phyloP scores from a whole-genome alignment of 495 filamentous ascomycete species.

The Neurospora terricola region DNA sequence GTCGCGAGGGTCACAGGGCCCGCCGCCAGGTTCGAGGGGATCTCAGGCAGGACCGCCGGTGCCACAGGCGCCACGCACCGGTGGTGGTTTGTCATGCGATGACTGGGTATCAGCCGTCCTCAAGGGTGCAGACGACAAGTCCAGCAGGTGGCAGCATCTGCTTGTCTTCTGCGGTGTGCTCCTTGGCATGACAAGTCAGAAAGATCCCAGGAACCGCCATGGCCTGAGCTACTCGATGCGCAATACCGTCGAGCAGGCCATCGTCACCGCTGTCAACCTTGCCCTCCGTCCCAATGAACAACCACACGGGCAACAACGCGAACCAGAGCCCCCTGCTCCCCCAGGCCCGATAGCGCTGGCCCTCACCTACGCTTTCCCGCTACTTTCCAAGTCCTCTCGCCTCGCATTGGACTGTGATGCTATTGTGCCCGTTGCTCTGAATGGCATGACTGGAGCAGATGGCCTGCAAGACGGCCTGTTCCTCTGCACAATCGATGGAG shows the following conservation, averaged over 20 bases:
- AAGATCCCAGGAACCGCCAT: conserved; percentile 52
- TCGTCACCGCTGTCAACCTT: conserved; percentile 70
- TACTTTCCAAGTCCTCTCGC: conserved; percentile 52
- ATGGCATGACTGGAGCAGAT: conserved; percentile 54
- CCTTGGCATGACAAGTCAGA: conserved; percentile 49
- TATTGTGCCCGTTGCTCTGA: conserved; percentile 60
- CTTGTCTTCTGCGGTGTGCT: conserved; percentile 72
- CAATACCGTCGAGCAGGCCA: conserved; percentile 62
- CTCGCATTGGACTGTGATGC: conserved; percentile 59
- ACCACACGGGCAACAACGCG: conserved; percentile 21
- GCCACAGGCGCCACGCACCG: conserved; percentile 22
- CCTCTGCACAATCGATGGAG: conserved; percentile 63
- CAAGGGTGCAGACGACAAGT: conserved; percentile 73
- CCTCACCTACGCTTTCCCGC: conserved; percentile 67
- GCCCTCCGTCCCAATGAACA: conserved; percentile 35
- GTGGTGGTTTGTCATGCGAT: conserved; percentile 47
- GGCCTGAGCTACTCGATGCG: conserved; percentile 53
- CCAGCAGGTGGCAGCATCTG: conserved; percentile 80
- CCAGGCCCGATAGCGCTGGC: conserved; percentile 57
- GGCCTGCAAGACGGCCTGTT: conserved; percentile 81
- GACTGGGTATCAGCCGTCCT: conserved; percentile 79
- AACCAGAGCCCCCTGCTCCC: conserved; percentile 42
- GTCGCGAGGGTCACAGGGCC: background rate
- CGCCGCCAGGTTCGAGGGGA: background rate
- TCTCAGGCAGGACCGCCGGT: background rate